A percentile compares a stretch with the other conserved stretches of the same genome.
Conservation (phyloP, 345 rosid species). For the Mallotus nudiflorus region DNA sequence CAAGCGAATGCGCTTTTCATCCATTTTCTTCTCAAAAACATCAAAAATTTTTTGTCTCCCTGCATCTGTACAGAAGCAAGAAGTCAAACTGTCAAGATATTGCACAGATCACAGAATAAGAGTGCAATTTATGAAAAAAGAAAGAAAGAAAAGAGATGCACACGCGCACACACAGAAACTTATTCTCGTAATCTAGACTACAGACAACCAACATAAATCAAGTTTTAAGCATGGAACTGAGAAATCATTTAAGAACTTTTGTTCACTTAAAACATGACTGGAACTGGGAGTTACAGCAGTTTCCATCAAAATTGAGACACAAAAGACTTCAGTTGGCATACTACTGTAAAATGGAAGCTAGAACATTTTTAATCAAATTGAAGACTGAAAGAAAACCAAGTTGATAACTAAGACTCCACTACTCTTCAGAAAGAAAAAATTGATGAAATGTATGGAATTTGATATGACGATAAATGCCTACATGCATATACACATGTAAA, state of each 20-base stretch:
- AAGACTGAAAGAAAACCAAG: no score
- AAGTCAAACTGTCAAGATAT: slow-evolving; percentile 25
- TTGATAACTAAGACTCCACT: no score
- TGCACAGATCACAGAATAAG: background rate
- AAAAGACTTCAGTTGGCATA: no score
- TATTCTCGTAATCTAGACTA: background rate
- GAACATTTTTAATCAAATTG: no score
- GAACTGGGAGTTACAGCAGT: background rate
- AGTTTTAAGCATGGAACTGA: background rate
- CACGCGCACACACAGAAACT: no score
- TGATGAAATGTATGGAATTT: no score
- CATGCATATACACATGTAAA: background rate
- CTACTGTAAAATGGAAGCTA: no score
- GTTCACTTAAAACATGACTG: slow-evolving; percentile 6
- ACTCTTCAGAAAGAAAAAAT: no score
- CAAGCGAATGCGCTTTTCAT: slow-evolving; percentile 70
- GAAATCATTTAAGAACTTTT: background rate
- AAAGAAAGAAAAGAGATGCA: background rate
- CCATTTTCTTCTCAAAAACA: slow-evolving; percentile 78
- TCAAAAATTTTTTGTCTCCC: slow-evolving; percentile 62
- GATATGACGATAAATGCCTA: no score
- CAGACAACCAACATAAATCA: background rate
- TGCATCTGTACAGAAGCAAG: slow-evolving; percentile 55
- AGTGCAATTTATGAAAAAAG: background rate
- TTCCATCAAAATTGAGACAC: background rate